Percentiles rank a stretch among this genome's conserved stretches.
Evolutionary conservation across 805 yeast genomes (phyloP).

Genomic region (Candida oleophila): DNA sequence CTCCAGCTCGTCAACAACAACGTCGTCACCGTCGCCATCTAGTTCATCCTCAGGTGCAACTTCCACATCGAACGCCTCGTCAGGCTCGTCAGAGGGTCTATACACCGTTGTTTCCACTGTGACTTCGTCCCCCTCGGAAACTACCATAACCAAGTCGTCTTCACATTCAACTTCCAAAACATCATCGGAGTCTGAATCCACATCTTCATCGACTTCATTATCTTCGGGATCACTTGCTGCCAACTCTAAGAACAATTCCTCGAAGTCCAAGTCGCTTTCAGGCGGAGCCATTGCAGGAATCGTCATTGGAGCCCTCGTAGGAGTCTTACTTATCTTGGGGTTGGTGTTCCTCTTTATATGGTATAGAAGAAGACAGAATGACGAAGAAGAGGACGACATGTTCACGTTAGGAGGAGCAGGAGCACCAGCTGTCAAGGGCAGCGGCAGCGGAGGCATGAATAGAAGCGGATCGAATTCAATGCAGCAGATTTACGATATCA

Average conservation of each 20-base stretch:
- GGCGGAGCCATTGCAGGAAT: slow-evolving; percentile 44
- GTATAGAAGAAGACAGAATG: slow-evolving; percentile 40
- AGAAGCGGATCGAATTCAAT: slow-evolving; percentile 12
- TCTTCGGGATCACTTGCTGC: slow-evolving; percentile 15
- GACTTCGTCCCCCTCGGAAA: slow-evolving; percentile 6
- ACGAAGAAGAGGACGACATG: slow-evolving; percentile 43
- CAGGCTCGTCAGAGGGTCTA: slow-evolving; percentile 7
- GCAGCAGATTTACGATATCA: slow-evolving; percentile 9
- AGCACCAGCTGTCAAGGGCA: background rate
- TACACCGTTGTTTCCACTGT: slow-evolving; percentile 8
- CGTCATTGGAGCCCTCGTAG: slow-evolving; percentile 41
- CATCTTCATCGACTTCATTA: slow-evolving; percentile 11
- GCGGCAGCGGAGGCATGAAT: background rate
- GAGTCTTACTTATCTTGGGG: slow-evolving; percentile 32
- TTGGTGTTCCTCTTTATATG: slow-evolving; percentile 41
- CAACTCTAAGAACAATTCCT: slow-evolving; percentile 6
- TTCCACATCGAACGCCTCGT: slow-evolving; percentile 7
- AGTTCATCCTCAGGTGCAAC: slow-evolving; percentile 13
- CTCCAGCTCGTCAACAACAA: slow-evolving; percentile 8
- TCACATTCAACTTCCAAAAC: slow-evolving; percentile 9
- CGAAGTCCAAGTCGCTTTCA: slow-evolving; percentile 19
- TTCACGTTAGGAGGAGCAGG: slow-evolving; percentile 28
- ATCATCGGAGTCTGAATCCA: slow-evolving; percentile 4
- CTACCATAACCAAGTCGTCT: background rate
- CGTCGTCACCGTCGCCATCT: slow-evolving; percentile 7